Conservation (phyloP, 192 early-diverging fungal genomes). For the Mortierella alpina region DNA sequence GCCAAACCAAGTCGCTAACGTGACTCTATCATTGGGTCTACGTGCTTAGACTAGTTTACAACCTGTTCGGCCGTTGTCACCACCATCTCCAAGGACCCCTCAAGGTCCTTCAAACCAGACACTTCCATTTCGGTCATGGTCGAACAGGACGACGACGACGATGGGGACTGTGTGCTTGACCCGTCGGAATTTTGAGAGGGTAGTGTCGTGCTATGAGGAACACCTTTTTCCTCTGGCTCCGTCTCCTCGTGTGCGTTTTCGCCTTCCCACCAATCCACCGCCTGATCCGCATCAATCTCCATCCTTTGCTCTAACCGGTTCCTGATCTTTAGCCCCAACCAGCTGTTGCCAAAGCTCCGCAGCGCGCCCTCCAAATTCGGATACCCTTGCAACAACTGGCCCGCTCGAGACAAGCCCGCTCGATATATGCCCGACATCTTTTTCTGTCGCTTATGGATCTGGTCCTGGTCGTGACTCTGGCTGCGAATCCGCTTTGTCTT, state of each 20-base stretch:
- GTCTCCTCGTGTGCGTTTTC: neutral
- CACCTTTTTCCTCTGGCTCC: too few relatives aligned
- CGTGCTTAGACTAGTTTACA: too few relatives aligned
- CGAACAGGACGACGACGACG: neutral
- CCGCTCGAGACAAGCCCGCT: slow-evolving; percentile 23
- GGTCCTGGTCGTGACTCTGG: neutral
- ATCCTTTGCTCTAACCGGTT: slow-evolving; percentile 28
- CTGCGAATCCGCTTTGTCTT: neutral
- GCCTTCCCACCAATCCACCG: slow-evolving; percentile 40
- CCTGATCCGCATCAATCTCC: slow-evolving; percentile 33
- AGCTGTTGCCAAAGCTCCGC: slow-evolving; percentile 22
- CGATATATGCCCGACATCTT: neutral
- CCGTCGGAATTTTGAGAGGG: neutral
- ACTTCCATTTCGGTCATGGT: neutral
- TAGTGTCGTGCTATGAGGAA: neutral
- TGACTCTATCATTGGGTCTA: too few relatives aligned
- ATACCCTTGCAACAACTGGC: slow-evolving; percentile 26
- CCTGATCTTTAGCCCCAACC: slow-evolving; percentile 38
- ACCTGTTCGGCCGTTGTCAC: too few relatives aligned
- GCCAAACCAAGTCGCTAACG: too few relatives aligned
- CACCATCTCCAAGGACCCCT: too few relatives aligned
- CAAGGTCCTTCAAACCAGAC: neutral
- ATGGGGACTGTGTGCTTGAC: neutral
- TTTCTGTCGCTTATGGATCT: neutral
- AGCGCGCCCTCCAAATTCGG: slow-evolving; percentile 22